Evolutionary conservation across 106 monocot genomes (phyloP), one percentile per base, ranked within the genome.

Genomic region (Dioscorea zingiberensis): DNA sequence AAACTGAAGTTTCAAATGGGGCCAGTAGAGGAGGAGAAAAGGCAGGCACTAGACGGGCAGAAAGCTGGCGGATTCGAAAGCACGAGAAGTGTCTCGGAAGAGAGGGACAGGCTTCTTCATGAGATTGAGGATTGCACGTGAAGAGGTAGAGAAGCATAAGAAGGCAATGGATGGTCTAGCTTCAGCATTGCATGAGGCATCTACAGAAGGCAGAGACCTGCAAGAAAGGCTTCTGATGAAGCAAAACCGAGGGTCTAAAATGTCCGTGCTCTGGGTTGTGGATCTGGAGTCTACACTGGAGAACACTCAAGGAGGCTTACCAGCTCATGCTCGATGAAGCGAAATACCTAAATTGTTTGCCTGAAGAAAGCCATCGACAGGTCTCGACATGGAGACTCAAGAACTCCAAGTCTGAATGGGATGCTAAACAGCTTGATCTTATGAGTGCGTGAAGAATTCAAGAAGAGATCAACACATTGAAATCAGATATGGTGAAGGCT

Each of bases 121-220:
- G n/a, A n/a, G n/a, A n/a, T n/a, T n/a, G n/a, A n/a, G n/a, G n/a
- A n/a, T n/a, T n/a, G n/a, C n/a, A n/a, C 66, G 55, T 55, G 68
- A 72, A 30, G 85, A 85, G 58, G 71, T 44, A 7, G 71, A 63
- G 57, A 74, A 81, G n/a, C 58, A 17, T 54, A 87, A 83, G 32
- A 83, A 67, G 51, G 76, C 79, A 21, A 77, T 83, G 79, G 87
- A 82, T 48, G 82, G 60, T 73, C 61, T 85, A 67, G 68, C 76
- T 68, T 78, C 79, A 29, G 82, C 89, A 51, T 46, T 85, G 38
- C 66, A 76, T 60, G 78, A 85, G 56, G 77, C 71, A 2, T 76
- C 78, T 23, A 19, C 27, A 1, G 84, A 89, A 68, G 71, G 76
- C n/a, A 84, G 76, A 63, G 82, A 81, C 29, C 60, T 69, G 30